A percentile compares a stretch with the other conserved stretches of the same genome.
Conservation (phyloP, 1,139 yeast genomes). For the Sugiyamaella pinicola region DNA sequence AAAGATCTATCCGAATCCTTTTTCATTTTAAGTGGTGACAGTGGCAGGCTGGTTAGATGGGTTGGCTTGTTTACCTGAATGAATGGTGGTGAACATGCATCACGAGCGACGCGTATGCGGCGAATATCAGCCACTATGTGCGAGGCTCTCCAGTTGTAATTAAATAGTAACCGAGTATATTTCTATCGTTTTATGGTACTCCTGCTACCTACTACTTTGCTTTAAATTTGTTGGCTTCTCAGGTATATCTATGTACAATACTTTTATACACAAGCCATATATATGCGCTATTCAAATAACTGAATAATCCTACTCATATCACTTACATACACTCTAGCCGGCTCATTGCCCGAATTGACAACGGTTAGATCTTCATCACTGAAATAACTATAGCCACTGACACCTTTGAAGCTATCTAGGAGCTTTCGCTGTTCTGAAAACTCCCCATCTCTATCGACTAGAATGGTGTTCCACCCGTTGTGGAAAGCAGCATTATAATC, state of each 20-base stretch:
- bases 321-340: constrained; percentile 14
- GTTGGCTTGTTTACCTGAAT: background rate
- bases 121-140: too few relatives aligned
- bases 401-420: background rate
- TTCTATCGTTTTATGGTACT: too few relatives aligned
- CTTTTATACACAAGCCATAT: too few relatives aligned
- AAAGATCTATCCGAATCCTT: constrained; percentile 45
- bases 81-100: too few relatives aligned
- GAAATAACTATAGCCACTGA: constrained; percentile 5
- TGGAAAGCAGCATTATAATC: constrained; percentile 33
- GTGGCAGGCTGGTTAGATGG: too few relatives aligned
- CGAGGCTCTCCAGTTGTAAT: too few relatives aligned
- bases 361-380: constrained; percentile 6
- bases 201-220: too few relatives aligned
- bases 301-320: constrained; percentile 11
- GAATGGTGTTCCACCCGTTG: constrained; percentile 36
- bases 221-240: too few relatives aligned
- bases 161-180: too few relatives aligned
- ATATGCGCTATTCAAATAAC: constrained; percentile 10
- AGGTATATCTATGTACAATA: too few relatives aligned
- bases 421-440: background rate
- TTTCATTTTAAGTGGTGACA: constrained; percentile 19
- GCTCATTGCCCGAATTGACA: constrained; percentile 3
- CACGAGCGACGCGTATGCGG: too few relatives aligned
- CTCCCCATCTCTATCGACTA: constrained; percentile 32